Conservation (phyloP, 257 asterid species). For the Primulina tabacum region DNA sequence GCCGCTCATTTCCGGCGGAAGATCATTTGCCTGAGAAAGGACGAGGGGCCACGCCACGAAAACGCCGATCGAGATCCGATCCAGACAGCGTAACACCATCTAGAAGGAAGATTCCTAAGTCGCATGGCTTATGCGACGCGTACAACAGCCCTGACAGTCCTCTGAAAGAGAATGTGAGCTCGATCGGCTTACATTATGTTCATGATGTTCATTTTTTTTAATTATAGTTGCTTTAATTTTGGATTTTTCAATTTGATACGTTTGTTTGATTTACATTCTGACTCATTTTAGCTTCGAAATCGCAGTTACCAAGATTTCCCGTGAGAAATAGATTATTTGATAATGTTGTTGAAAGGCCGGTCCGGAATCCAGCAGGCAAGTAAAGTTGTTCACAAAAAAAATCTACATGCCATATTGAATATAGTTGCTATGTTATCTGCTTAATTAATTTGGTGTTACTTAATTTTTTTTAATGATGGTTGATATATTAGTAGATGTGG, state of each 20-base stretch:
- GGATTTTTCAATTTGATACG: neutral
- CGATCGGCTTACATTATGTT: neutral
- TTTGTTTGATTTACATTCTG: neutral
- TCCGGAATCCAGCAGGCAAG: conserved; percentile 77
- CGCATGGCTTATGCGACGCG: conserved; percentile 47
- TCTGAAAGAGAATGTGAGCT: conserved; percentile 40
- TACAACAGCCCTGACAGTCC: conserved; percentile 46
- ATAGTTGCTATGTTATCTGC: neutral
- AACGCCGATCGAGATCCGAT: conserved; percentile 52
- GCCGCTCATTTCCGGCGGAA: conserved; percentile 32
- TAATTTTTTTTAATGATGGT: conserved; percentile 5
- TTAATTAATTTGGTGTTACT: conserved; percentile 4
- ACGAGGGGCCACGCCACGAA: conserved; percentile 41
- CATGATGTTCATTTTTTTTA: neutral
- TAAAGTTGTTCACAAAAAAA: neutral
- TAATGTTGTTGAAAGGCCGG: conserved; percentile 39
- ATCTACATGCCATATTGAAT: neutral
- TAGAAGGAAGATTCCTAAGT: conserved; percentile 37
- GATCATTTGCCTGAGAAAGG: conserved; percentile 29
- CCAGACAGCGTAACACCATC: conserved; percentile 33
- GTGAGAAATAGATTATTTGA: conserved; percentile 44
- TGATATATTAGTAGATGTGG: conserved; percentile 39
- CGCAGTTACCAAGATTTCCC: conserved; percentile 25
- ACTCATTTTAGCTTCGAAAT: neutral
- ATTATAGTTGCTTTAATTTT: neutral